These are phyloP conservation scores for Stephanodiscus minutulus DNA, from an alignment of 108 stramenopile species.

Conservation along the genomic window DNA sequence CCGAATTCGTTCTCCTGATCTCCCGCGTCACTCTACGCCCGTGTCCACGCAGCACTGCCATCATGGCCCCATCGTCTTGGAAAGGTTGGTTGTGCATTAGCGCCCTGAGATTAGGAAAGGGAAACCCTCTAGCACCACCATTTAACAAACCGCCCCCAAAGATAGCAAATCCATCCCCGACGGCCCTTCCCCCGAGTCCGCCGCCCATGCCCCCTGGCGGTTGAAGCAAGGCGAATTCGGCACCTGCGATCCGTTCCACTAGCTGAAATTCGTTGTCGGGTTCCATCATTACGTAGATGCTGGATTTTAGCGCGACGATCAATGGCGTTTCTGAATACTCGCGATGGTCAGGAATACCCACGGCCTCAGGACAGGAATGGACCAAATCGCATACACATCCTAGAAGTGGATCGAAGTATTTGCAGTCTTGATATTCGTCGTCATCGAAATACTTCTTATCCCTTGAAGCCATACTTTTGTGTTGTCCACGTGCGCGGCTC, in stretches of 20 bases:
- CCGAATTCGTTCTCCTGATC: constrained; percentile 3
- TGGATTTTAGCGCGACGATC: constrained; percentile 74
- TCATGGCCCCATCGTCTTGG: constrained; percentile 31
- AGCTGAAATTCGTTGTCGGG: constrained; percentile 27
- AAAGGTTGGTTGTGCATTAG: constrained; percentile 26
- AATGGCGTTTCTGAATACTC: constrained; percentile 83
- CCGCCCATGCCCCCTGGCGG: constrained; percentile 7
- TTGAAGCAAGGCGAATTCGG: not conserved
- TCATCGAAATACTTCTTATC: constrained; percentile 22
- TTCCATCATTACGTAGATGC: constrained; percentile 55
- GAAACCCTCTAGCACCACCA: constrained; percentile 16
- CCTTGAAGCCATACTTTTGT: not conserved
- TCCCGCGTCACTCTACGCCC: constrained; percentile 19
- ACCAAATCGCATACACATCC: constrained; percentile 50
- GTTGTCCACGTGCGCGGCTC: not conserved
- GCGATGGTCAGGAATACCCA: constrained; percentile 66
- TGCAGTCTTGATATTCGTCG: constrained; percentile 36
- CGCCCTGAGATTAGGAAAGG: constrained; percentile 11
- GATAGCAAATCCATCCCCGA: constrained; percentile 8
- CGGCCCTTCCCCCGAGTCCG: not conserved
- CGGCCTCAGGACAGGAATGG: constrained; percentile 65
- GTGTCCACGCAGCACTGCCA: constrained; percentile 34
- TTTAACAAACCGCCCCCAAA: constrained; percentile 17
- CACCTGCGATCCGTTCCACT: constrained; percentile 7
- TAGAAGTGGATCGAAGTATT: constrained; percentile 27